phyloP scores from a whole-genome alignment of 2,329 filamentous ascomycete species.

The Aspergillus flavus region DNA sequence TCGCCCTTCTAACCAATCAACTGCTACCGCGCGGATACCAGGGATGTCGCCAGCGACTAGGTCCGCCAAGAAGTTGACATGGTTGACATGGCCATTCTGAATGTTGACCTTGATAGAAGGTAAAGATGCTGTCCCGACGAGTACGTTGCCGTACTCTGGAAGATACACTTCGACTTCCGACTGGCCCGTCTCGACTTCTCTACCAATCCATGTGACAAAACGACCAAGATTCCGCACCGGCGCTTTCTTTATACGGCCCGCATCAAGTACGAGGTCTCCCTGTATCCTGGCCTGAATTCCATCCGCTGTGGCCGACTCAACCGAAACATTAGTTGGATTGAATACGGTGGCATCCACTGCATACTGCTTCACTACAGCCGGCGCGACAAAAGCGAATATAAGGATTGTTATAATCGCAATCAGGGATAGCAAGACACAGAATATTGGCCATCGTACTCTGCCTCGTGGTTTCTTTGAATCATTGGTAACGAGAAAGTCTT shows the following conservation, averaged over 20 bases:
- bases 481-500: conserved; percentile 19
- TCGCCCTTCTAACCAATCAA: conserved; percentile 84
- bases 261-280: conserved; percentile 80
- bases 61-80: conserved; percentile 77
- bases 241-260: conserved; percentile 70
- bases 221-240: conserved; percentile 74
- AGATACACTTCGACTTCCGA: conserved; percentile 76
- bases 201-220: conserved; percentile 77
- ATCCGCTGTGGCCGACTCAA: conserved; percentile 78
- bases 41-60: conserved; percentile 75
- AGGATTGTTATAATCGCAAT: conserved; percentile 69
- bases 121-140: conserved; percentile 75
- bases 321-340: conserved; percentile 78
- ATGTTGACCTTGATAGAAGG: conserved; percentile 77
- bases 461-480: conserved; percentile 23
- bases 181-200: conserved; percentile 71
- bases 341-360: conserved; percentile 80
- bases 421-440: conserved; percentile 65
- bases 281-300: conserved; percentile 80
- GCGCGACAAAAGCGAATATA: conserved; percentile 76
- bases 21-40: conserved; percentile 75
- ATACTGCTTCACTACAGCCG: conserved; percentile 80
- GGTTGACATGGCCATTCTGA: conserved; percentile 74
- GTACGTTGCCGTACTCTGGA: conserved; percentile 76
- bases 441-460: conserved; percentile 71